A percentile compares a stretch with the other conserved stretches of the same genome.
Evolutionary conservation across 177 flowering plant genomes (phyloP).

Genomic region (Vitis hybrid): DNA sequence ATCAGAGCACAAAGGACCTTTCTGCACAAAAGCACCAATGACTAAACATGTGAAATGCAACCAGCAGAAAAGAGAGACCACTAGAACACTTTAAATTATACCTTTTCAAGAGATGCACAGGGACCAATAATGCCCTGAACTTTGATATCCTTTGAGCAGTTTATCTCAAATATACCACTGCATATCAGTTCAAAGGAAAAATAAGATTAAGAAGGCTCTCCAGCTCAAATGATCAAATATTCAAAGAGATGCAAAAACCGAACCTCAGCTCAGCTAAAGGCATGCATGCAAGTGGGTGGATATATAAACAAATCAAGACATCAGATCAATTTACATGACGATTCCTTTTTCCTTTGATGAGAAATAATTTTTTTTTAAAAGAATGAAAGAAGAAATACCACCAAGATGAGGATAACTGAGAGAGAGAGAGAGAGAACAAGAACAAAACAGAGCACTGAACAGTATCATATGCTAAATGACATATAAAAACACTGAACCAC

Average conservation of each 20-base stretch:
- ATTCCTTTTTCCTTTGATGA: too few relatives aligned
- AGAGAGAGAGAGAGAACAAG: too few relatives aligned
- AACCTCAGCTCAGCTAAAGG: neutral
- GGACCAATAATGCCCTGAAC: slow-evolving; percentile 94
- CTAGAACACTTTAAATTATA: slow-evolving; percentile 15
- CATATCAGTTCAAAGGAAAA: slow-evolving; percentile 17
- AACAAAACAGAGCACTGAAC: too few relatives aligned
- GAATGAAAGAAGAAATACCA: too few relatives aligned
- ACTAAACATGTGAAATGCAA: slow-evolving; percentile 15
- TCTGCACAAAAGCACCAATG: slow-evolving; percentile 52
- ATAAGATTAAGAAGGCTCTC: neutral
- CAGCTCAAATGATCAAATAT: neutral
- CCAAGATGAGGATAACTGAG: too few relatives aligned
- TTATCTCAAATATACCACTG: slow-evolving; percentile 97
- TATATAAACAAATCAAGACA: neutral
- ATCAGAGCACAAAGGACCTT: slow-evolving; percentile 88
- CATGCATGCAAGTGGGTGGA: neutral
- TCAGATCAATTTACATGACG: too few relatives aligned
- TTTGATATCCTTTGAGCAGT: slow-evolving; percentile 94
- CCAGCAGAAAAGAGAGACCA: slow-evolving; percentile 7
- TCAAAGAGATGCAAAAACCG: neutral
- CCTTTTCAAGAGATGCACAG: slow-evolving; percentile 98
- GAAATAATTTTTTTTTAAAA: too few relatives aligned
- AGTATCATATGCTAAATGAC: too few relatives aligned
- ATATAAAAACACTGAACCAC: too few relatives aligned